These are phyloP conservation scores for Exophiala oligosperma DNA, from an alignment of 2,329 filamentous ascomycete species.

Conservation along the genomic window DNA sequence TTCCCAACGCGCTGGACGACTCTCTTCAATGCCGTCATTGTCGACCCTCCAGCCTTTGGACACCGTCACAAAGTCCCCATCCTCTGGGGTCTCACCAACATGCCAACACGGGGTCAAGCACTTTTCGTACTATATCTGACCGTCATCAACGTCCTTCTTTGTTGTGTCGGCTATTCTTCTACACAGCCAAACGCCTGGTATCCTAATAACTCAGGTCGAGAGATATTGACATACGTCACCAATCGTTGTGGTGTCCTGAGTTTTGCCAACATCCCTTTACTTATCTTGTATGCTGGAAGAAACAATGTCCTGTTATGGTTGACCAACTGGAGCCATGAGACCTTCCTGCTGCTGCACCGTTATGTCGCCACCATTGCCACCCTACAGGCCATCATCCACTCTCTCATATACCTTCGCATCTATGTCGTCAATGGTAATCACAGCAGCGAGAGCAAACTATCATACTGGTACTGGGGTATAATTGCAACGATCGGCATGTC, in stretches of 20 bases:
- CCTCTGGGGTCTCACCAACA: constrained; percentile 20
- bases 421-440: neutral
- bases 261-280: constrained; percentile 22
- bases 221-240: constrained; percentile 16
- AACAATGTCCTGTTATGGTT: constrained; percentile 22
- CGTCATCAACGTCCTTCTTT: constrained; percentile 30
- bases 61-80: constrained; percentile 12
- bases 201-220: neutral
- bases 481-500: constrained; percentile 35
- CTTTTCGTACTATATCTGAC: constrained; percentile 29
- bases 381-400: constrained; percentile 25
- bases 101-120: constrained; percentile 31
- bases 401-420: constrained; percentile 14
- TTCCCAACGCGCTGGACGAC: neutral
- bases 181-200: constrained; percentile 30
- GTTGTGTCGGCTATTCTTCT: constrained; percentile 26
- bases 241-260: constrained; percentile 24
- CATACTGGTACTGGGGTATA: constrained; percentile 37
- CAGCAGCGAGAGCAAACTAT: constrained; percentile 8
- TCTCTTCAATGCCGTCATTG: constrained; percentile 5
- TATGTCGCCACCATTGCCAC: constrained; percentile 33
- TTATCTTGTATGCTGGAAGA: constrained; percentile 16
- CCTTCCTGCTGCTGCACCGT: constrained; percentile 40
- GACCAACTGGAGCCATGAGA: constrained; percentile 38
- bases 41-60: constrained; percentile 6